phyloP scores from a whole-genome alignment of 768 basidiomycete genomes.

The Lyophyllum atratum region DNA sequence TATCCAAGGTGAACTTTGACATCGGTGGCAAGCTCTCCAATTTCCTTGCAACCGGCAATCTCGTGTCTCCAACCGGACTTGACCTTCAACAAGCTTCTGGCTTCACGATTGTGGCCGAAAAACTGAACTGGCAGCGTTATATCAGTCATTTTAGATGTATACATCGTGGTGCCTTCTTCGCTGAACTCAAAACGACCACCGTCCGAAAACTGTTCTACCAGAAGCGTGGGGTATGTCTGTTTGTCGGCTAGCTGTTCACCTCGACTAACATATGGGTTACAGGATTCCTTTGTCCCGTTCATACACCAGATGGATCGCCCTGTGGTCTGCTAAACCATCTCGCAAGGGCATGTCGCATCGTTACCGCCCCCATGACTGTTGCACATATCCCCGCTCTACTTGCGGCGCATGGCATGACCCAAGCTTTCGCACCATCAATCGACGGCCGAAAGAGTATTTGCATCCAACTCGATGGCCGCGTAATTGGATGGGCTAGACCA shows the following conservation, averaged over 20 bases:
- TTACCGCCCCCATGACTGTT: slow-evolving; percentile 74
- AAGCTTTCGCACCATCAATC: slow-evolving; percentile 75
- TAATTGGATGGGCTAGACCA: slow-evolving; percentile 92
- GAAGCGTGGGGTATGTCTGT: slow-evolving; percentile 88
- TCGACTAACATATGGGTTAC: slow-evolving; percentile 8
- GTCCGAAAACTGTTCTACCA: slow-evolving; percentile 94
- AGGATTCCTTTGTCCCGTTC: slow-evolving; percentile 98
- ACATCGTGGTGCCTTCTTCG: slow-evolving; percentile 99
- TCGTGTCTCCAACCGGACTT: slow-evolving; percentile 91
- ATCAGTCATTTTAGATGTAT: slow-evolving; percentile 98
- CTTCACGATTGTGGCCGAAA: slow-evolving; percentile 99
- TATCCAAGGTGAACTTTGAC: slow-evolving; percentile 85
- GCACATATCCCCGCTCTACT: slow-evolving; percentile 83
- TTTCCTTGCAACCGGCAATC: slow-evolving; percentile 96
- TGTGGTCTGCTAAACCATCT: slow-evolving; percentile 98
- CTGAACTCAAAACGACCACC: slow-evolving; percentile 96
- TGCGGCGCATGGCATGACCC: slow-evolving; percentile 91
- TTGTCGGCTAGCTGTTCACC: background rate
- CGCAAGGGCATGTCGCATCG: slow-evolving; percentile 89
- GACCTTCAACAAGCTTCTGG: slow-evolving; percentile 97
- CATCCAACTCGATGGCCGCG: slow-evolving; percentile 92
- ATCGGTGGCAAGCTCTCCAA: slow-evolving; percentile 88
- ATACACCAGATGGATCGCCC: slow-evolving; percentile 97
- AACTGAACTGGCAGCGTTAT: slow-evolving; percentile 97
- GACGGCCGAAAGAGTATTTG: slow-evolving; percentile 83